A percentile compares a stretch with the other conserved stretches of the same genome.
These are phyloP conservation scores for Diplodia seriata DNA, from an alignment of 2,329 filamentous ascomycete species.

Conservation along the genomic window DNA sequence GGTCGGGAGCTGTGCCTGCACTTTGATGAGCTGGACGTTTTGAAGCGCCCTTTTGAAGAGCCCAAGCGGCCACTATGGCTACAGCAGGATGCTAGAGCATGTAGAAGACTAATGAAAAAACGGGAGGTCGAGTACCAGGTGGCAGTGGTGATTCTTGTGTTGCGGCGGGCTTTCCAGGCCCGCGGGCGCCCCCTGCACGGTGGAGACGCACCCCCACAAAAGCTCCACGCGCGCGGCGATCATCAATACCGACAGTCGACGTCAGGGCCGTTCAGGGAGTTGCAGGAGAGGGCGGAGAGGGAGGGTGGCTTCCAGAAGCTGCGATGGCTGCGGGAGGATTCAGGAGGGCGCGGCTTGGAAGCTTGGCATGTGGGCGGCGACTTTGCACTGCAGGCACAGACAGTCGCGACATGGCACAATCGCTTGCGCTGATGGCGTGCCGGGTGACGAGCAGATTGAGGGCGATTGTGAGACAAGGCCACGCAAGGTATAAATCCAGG, in stretches of 20 bases:
- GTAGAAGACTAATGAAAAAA: conserved; percentile 3
- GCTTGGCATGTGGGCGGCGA: conserved; percentile 29
- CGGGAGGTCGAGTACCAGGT: not conserved
- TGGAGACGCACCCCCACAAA: conserved; percentile 23
- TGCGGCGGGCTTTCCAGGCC: conserved; percentile 7
- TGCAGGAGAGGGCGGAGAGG: not conserved
- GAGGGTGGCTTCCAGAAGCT: not conserved
- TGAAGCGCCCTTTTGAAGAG: not conserved
- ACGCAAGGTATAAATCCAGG: conserved; percentile 20
- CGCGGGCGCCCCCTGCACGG: conserved; percentile 17
- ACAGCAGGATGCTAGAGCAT: not conserved
- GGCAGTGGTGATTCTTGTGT: conserved; percentile 1
- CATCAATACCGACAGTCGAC: conserved; percentile 12
- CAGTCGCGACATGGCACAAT: conserved; percentile 12
- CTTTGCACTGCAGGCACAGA: not conserved
- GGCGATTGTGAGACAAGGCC: conserved; percentile 2
- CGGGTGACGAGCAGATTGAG: not conserved
- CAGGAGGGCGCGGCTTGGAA: conserved; percentile 26
- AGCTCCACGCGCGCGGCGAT: conserved; percentile 21
- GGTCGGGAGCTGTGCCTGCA: not conserved
- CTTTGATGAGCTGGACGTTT: not conserved
- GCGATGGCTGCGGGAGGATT: not conserved
- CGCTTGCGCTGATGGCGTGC: conserved; percentile 25
- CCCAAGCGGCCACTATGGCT: not conserved
- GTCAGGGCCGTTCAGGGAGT: conserved; percentile 4